phyloP scores from a whole-genome alignment of 345 rosid species.

The Populus tremula region DNA sequence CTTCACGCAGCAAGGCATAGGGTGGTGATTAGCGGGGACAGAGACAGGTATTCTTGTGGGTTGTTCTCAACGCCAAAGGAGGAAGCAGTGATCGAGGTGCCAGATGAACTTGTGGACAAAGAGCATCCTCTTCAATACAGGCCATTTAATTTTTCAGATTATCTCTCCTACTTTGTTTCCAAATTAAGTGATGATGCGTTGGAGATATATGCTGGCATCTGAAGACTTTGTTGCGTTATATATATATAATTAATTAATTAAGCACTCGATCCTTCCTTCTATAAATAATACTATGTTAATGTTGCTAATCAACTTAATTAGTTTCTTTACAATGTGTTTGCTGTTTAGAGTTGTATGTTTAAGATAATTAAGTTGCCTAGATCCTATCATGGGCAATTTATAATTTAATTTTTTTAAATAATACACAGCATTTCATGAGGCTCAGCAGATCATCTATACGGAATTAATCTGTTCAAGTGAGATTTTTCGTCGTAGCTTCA shows the following conservation, averaged over 20 bases:
- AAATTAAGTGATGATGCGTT: constrained; percentile 42
- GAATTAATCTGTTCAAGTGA: too few relatives aligned
- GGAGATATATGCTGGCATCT: constrained; percentile 40
- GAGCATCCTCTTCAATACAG: constrained; percentile 50
- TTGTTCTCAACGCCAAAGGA: constrained; percentile 41
- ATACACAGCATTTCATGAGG: neutral
- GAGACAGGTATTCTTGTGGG: constrained; percentile 45
- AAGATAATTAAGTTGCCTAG: neutral
- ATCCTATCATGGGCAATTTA: neutral
- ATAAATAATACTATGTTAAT: neutral
- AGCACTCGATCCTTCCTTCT: neutral
- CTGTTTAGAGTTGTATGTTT: neutral
- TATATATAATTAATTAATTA: neutral
- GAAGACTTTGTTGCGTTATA: neutral
- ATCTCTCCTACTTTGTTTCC: constrained; percentile 34
- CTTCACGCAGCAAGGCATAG: constrained; percentile 43
- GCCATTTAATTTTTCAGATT: constrained; percentile 44
- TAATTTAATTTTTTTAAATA: neutral
- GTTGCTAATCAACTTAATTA: neutral
- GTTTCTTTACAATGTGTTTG: neutral
- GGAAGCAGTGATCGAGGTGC: constrained; percentile 33
- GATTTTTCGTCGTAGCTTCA: too few relatives aligned
- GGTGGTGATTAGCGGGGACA: constrained; percentile 39
- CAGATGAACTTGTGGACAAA: constrained; percentile 35
- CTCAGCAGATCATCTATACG: too few relatives aligned